Evolutionary conservation across 2,329 filamentous ascomycete species (phyloP), one percentile per base, ranked within the genome.

Genomic region (Xylariaceae sp.): DNA sequence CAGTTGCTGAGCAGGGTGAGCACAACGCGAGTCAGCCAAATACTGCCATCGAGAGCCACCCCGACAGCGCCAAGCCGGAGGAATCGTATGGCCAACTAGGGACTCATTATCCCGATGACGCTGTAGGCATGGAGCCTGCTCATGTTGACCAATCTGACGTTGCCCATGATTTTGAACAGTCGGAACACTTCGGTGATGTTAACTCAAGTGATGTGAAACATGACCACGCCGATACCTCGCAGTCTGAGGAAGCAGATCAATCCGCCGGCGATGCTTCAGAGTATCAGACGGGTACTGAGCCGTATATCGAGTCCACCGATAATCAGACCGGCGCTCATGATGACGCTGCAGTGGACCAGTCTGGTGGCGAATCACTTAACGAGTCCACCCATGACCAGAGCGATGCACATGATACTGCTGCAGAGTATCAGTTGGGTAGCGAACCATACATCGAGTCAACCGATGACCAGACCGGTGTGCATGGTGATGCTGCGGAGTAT

Each of bases 341-440:
- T 48, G 56, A 45, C 6, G 9, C 42, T 45, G 5, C 42, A 15
- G 42, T 62, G 55, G 45, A 45, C n/a, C 42, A 45, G n/a, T 45
- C 13, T n/a, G 42, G 42, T 45, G 58, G 52, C 45, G 55, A 64
- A 34, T 60, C 56, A 11, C 52, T 64, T 52, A 37, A 45, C 17
- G 60, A 66, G 48, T 15, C 57, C 49, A 23, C 61, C 58, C 58
- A 68, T 64, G 61, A 64, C 44, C 42, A 45, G 13, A 45, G 5
- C 42, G 42, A n/a, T 6, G 42, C 42, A 45, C 11, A 13, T 45
- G 42, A 59, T 34, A 44, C 39, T 39, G 23, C 53, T 47, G 56
- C 58, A 6, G 62, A 66, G 58, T 61, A 67, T 53, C 66, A 67
- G 51, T 18, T 62, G 66, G 66, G 60, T 57, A 61, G 53, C 53